Evolutionary conservation across 176 grass and related monocot genomes (phyloP).

Genomic region (Panicum miliaceum): DNA sequence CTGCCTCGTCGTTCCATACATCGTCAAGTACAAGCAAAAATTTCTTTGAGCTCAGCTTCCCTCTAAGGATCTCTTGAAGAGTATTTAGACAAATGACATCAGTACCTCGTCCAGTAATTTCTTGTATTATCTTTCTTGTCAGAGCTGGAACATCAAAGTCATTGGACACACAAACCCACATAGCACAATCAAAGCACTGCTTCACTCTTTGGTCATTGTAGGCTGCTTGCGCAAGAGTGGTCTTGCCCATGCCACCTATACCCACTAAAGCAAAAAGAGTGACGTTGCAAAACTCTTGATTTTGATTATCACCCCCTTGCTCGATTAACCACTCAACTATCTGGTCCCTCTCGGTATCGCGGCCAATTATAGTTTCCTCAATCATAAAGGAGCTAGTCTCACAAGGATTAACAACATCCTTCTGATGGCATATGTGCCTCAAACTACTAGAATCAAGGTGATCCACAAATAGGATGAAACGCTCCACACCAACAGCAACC

Average conservation of each 20-base stretch:
- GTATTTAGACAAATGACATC: background rate
- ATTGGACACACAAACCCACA: background rate
- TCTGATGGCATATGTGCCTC: background rate
- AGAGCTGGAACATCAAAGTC: background rate
- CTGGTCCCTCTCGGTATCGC: background rate
- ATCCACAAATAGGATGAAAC: background rate
- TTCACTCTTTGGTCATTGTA: background rate
- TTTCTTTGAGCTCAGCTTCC: background rate
- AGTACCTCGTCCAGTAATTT: background rate
- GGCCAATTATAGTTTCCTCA: background rate
- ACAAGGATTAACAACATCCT: background rate
- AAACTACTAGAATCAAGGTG: background rate
- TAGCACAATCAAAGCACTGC: background rate
- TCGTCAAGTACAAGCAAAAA: background rate
- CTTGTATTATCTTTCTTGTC: background rate
- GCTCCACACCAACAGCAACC: background rate
- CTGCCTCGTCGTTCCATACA: background rate
- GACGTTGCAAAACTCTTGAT: background rate
- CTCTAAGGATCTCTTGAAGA: background rate
- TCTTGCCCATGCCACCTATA: constrained; percentile 40
- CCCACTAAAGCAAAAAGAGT: background rate
- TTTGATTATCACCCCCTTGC: background rate
- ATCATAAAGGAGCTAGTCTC: background rate
- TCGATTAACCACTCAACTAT: background rate
- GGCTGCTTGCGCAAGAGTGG: background rate